Conservation (phyloP, 345 rosid species). For the Combretum micranthum region DNA sequence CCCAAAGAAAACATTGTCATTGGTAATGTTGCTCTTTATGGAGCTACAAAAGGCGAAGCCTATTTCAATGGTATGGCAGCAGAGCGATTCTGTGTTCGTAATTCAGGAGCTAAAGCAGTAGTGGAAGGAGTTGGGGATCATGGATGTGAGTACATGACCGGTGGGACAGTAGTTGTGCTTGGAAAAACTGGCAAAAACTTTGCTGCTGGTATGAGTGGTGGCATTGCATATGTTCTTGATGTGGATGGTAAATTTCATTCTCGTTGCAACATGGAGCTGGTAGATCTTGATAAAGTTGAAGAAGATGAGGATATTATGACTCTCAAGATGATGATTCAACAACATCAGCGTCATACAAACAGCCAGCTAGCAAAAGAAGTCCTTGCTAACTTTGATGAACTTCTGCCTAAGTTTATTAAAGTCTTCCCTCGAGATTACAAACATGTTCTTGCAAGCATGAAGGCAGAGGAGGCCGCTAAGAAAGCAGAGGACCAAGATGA, state of each 20-base stretch:
- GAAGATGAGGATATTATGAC: constrained; percentile 86
- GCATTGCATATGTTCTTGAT: constrained; percentile 90
- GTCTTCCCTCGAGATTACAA: constrained; percentile 98
- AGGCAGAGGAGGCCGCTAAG: constrained; percentile 41
- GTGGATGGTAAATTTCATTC: constrained; percentile 70
- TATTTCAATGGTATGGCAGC: constrained; percentile 99
- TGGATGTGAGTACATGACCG: constrained; percentile 99
- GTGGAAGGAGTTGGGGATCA: constrained; percentile 99
- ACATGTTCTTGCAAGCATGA: constrained; percentile 75
- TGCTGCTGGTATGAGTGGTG: constrained; percentile 99
- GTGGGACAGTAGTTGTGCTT: constrained; percentile 91
- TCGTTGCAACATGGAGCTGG: constrained; percentile 82
- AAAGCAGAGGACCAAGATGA: constrained; percentile 46
- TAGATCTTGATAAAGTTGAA: constrained; percentile 93
- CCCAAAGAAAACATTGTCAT: constrained; percentile 95
- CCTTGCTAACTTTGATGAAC: constrained; percentile 66
- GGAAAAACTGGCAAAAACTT: constrained; percentile 98
- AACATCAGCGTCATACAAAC: constrained; percentile 85
- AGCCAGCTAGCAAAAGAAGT: constrained; percentile 85
- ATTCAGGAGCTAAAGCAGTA: constrained; percentile 96
- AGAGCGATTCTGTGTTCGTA: constrained; percentile 96
- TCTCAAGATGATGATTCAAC: constrained; percentile 94
- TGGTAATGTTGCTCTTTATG: constrained; percentile 96
- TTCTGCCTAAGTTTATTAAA: constrained; percentile 75
- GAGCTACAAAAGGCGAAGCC: constrained; percentile 89